These are phyloP conservation scores for Fusarium pseudograminearum DNA, from an alignment of 2,329 filamentous ascomycete genomes.

Conservation along the genomic window DNA sequence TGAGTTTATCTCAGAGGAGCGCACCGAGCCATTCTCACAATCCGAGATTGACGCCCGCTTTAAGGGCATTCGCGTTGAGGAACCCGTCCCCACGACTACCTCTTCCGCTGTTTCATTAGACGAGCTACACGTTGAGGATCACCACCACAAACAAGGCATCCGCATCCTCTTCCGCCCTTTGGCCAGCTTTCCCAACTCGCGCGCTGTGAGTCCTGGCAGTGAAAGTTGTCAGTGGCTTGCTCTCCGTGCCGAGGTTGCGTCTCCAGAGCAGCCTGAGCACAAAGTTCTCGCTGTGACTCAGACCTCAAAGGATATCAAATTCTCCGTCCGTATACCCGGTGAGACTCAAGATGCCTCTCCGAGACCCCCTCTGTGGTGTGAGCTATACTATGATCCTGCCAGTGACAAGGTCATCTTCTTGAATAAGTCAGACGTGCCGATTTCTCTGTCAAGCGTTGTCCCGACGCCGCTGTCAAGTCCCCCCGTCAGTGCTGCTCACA, in stretches of 20 bases:
- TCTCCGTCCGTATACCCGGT: constrained; percentile 67
- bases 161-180: constrained; percentile 69
- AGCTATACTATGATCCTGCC: constrained; percentile 70
- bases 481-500: constrained; percentile 57
- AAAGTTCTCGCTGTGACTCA: constrained; percentile 71
- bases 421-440: constrained; percentile 67
- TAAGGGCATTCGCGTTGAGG: constrained; percentile 59
- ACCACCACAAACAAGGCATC: constrained; percentile 67
- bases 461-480: constrained; percentile 55
- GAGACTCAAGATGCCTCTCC: constrained; percentile 58
- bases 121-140: constrained; percentile 63
- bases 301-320: constrained; percentile 70
- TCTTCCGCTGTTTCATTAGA: constrained; percentile 65
- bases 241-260: constrained; percentile 65
- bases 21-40: constrained; percentile 69
- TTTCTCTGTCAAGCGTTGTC: constrained; percentile 63
- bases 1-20: constrained; percentile 60
- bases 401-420: constrained; percentile 69
- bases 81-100: constrained; percentile 54
- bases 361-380: constrained; percentile 67
- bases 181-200: constrained; percentile 62
- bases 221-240: constrained; percentile 69
- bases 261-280: constrained; percentile 64
- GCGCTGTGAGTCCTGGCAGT: constrained; percentile 67
- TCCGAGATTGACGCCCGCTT: constrained; percentile 66